Evolutionary conservation across 192 early-diverging fungal species (phyloP).

Genomic region (Podila epigama): DNA sequence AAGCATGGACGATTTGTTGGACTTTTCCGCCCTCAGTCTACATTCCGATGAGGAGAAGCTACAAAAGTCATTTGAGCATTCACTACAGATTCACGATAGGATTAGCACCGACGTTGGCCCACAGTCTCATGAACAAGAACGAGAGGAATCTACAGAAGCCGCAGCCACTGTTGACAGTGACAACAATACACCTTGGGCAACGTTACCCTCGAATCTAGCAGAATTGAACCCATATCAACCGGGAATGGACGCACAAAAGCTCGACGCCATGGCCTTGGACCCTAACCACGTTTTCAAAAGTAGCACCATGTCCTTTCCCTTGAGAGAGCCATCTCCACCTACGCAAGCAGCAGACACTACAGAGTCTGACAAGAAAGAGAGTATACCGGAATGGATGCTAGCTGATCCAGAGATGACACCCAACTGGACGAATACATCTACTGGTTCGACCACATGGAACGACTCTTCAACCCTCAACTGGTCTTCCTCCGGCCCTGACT

Average conservation of each 20-base stretch:
- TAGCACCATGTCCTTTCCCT: slow-evolving; percentile 16
- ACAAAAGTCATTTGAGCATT: slow-evolving; percentile 9
- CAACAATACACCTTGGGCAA: slow-evolving; percentile 37
- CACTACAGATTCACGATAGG: slow-evolving; percentile 7
- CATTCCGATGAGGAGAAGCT: slow-evolving; percentile 24
- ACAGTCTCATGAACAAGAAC: neutral
- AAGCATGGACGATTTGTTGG: slow-evolving; percentile 33
- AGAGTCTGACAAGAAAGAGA: neutral
- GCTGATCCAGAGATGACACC: slow-evolving; percentile 13
- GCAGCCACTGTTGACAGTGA: neutral
- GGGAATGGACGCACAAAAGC: slow-evolving; percentile 22
- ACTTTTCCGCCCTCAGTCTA: slow-evolving; percentile 26
- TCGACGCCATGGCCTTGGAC: slow-evolving; percentile 42
- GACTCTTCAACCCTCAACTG: neutral
- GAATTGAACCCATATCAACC: slow-evolving; percentile 23
- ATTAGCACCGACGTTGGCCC: neutral
- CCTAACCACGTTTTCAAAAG: slow-evolving; percentile 45
- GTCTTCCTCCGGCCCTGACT: neutral
- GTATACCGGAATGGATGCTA: slow-evolving; percentile 34
- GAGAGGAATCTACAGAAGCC: too few species aligned
- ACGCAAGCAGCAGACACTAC: neutral
- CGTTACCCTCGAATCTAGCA: neutral
- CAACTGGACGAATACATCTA: neutral
- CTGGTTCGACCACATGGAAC: neutral
- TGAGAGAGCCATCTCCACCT: neutral